A percentile compares a stretch with the other conserved stretches of the same genome.
Evolutionary conservation across 2,329 filamentous ascomycete species (phyloP).

Genomic region (Curvularia verruculosa): DNA sequence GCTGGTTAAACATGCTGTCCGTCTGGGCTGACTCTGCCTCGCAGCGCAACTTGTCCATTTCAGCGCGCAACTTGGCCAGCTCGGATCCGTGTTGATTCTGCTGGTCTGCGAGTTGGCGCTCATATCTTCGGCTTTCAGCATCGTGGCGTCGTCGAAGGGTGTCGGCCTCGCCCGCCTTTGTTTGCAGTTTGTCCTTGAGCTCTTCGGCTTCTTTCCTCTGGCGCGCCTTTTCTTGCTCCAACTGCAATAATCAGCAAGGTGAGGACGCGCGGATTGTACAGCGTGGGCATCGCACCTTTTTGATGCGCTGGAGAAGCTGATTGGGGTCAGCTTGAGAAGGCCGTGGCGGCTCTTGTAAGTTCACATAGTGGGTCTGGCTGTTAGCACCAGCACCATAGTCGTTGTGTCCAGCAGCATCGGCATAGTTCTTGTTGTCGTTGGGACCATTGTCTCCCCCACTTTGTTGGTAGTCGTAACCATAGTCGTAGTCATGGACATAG

Average conservation of each 20-base stretch:
- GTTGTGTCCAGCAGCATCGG: neutral
- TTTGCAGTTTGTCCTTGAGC: constrained; percentile 50
- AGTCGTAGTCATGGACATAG: constrained; percentile 2
- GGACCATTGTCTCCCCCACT: neutral
- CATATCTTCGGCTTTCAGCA: constrained; percentile 66
- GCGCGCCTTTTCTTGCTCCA: constrained; percentile 52
- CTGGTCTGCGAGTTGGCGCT: constrained; percentile 66
- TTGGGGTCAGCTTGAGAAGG: constrained; percentile 37
- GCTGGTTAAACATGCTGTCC: constrained; percentile 73
- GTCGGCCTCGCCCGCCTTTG: constrained; percentile 72
- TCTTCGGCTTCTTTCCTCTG: constrained; percentile 25
- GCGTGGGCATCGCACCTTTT: constrained; percentile 39
- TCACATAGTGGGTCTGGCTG: constrained; percentile 17
- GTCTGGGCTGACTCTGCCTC: constrained; percentile 70
- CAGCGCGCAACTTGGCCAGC: constrained; percentile 66
- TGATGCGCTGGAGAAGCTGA: constrained; percentile 51
- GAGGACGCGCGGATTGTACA: neutral
- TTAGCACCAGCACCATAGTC: neutral
- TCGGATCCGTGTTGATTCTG: constrained; percentile 70
- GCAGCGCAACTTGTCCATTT: constrained; percentile 68
- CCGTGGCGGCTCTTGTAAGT: constrained; percentile 29
- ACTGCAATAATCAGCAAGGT: constrained; percentile 36
- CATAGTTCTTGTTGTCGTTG: neutral
- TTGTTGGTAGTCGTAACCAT: neutral
- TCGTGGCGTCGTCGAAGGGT: constrained; percentile 76